phyloP scores from a whole-genome alignment of 1,284 basidiomycete genomes.

The Blastosporella zonata region DNA sequence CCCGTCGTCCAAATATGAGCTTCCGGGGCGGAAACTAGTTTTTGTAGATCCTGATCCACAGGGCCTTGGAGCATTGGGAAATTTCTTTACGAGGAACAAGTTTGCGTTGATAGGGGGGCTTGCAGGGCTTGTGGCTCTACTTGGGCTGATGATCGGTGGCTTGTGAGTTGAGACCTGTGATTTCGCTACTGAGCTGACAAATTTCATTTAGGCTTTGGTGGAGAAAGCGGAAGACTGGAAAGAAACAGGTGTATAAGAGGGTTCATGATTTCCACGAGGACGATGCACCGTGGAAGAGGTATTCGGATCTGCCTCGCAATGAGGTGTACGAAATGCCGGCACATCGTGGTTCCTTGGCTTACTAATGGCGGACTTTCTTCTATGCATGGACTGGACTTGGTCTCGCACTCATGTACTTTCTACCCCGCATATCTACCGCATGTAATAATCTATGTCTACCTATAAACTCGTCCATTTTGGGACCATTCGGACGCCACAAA shows the following conservation, averaged over 20 bases:
- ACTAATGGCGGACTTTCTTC: not conserved
- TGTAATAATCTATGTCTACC: too few species aligned
- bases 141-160: conserved; percentile 34
- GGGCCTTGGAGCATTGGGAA: conserved; percentile 34
- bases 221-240: conserved; percentile 29
- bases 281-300: conserved; percentile 17
- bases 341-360: conserved; percentile 11
- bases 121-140: conserved; percentile 34
- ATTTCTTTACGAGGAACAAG: conserved; percentile 41
- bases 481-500: too few species aligned
- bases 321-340: conserved; percentile 18
- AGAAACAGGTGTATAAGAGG: conserved; percentile 26
- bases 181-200: not conserved
- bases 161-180: conserved; percentile 33
- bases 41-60: conserved; percentile 53
- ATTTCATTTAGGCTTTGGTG: conserved; percentile 32
- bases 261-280: conserved; percentile 30
- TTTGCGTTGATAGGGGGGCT: conserved; percentile 42
- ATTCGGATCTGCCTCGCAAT: conserved; percentile 13
- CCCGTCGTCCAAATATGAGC: conserved; percentile 38
- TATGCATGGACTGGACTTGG: too few species aligned
- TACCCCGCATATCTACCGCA: too few species aligned
- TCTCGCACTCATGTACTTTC: not conserved
- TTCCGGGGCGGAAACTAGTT: conserved; percentile 41
- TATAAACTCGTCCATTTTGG: too few species aligned